Evolutionary conservation across 805 yeast genomes (phyloP).

Genomic region (Peterozyma toletana): DNA sequence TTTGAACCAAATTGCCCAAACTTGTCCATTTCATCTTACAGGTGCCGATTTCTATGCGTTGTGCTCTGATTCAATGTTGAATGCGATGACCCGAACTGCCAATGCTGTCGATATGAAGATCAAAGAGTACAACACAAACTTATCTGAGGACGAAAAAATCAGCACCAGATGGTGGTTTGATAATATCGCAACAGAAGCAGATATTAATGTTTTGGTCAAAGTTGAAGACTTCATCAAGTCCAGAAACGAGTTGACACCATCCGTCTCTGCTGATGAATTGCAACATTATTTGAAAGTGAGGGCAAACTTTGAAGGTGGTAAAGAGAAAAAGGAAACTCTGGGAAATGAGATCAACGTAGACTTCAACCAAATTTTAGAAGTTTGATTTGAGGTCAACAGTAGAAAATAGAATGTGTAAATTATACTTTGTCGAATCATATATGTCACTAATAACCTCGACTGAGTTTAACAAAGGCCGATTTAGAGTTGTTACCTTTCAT

Average conservation of each 20-base stretch:
- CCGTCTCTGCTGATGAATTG: constrained; percentile 84
- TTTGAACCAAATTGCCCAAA: constrained; percentile 48
- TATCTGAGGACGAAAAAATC: constrained; percentile 32
- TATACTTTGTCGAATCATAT: too few relatives aligned
- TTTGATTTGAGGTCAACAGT: too few relatives aligned
- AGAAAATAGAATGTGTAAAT: too few relatives aligned
- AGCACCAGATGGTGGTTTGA: constrained; percentile 90
- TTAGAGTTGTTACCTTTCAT: too few relatives aligned
- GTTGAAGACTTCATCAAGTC: constrained; percentile 77
- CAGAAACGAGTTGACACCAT: constrained; percentile 62
- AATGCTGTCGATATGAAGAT: constrained; percentile 64
- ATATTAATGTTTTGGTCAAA: constrained; percentile 60
- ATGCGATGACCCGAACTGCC: constrained; percentile 92
- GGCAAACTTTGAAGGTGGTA: constrained; percentile 72
- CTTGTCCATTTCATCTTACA: constrained; percentile 85
- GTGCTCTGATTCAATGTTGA: constrained; percentile 92
- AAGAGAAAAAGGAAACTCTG: constrained; percentile 14
- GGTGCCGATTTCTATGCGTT: constrained; percentile 98
- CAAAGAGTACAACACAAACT: constrained; percentile 35
- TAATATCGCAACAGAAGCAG: constrained; percentile 59
- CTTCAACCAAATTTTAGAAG: too few relatives aligned
- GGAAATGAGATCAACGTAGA: too few relatives aligned
- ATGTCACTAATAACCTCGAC: too few relatives aligned
- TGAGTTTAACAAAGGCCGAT: too few relatives aligned
- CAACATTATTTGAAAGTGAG: constrained; percentile 76